A percentile compares a stretch with the other conserved stretches of the same genome.
These are phyloP conservation scores for Rubroshorea leprosula DNA, from an alignment of 345 rosid genomes.

Conservation along the genomic window DNA sequence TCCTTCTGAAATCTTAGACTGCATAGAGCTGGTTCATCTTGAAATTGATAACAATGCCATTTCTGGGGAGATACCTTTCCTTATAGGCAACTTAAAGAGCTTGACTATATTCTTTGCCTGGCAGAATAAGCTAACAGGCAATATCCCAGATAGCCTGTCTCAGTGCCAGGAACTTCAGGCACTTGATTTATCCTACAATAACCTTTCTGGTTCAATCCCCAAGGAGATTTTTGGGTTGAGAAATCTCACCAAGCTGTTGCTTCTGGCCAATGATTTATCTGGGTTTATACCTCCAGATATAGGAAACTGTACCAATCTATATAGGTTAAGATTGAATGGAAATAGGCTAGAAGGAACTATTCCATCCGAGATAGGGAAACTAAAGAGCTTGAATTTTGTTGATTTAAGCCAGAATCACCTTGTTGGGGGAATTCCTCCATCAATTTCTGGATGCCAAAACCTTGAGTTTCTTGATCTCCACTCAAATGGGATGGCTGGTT, in stretches of 20 bases:
- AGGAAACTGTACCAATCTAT: slow-evolving; percentile 71
- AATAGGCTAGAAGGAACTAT: slow-evolving; percentile 67
- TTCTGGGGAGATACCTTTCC: slow-evolving; percentile 68
- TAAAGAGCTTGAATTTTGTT: slow-evolving; percentile 61
- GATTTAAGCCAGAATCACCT: slow-evolving; percentile 69
- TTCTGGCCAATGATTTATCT: slow-evolving; percentile 70
- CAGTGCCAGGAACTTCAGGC: slow-evolving; percentile 75
- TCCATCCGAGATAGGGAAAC: slow-evolving; percentile 67
- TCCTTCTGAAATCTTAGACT: slow-evolving; percentile 64
- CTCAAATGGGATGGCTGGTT: slow-evolving; percentile 66
- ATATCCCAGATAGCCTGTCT: slow-evolving; percentile 58
- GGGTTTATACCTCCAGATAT: slow-evolving; percentile 76
- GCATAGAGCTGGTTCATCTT: slow-evolving; percentile 59
- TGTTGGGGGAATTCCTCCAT: slow-evolving; percentile 56
- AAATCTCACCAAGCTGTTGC: slow-evolving; percentile 78
- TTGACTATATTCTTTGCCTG: slow-evolving; percentile 83
- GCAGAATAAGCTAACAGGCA: slow-evolving; percentile 80
- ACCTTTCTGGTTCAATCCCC: slow-evolving; percentile 67
- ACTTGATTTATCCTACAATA: slow-evolving; percentile 85
- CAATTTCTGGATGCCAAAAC: slow-evolving; percentile 48
- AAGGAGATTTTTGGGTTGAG: slow-evolving; percentile 48
- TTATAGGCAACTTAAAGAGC: slow-evolving; percentile 56
- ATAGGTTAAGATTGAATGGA: slow-evolving; percentile 57
- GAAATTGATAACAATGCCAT: slow-evolving; percentile 75
- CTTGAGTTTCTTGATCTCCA: slow-evolving; percentile 78